A percentile compares a stretch with the other conserved stretches of the same genome.
phyloP scores from a whole-genome alignment of 345 rosid species.

The Moricandia arvensis region DNA sequence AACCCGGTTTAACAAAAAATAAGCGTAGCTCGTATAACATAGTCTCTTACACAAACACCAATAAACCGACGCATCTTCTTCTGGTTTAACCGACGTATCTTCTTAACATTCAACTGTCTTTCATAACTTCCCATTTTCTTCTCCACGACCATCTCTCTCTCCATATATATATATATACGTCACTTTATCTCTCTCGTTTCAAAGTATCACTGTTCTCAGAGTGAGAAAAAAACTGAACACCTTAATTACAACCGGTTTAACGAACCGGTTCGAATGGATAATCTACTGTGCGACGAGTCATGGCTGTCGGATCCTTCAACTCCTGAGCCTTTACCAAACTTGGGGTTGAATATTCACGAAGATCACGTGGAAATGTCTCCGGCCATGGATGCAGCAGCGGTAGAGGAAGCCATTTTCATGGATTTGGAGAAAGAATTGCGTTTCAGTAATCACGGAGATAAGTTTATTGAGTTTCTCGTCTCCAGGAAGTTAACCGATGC shows the following conservation, averaged over 20 bases:
- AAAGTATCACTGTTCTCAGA: conserved; percentile 6
- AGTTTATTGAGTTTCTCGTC: conserved; percentile 21
- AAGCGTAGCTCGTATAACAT: neutral
- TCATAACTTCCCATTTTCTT: conserved; percentile 28
- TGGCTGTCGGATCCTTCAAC: conserved; percentile 24
- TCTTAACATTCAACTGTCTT: conserved; percentile 17
- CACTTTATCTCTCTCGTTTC: neutral
- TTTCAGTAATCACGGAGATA: conserved; percentile 22
- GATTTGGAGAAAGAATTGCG: conserved; percentile 33
- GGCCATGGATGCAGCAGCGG: neutral
- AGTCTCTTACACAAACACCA: conserved; percentile 7
- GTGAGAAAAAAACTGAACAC: neutral
- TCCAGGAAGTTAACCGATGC: conserved; percentile 15
- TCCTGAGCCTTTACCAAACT: conserved; percentile 20
- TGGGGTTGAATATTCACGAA: neutral
- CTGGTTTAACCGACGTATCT: conserved; percentile 15
- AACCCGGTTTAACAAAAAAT: neutral
- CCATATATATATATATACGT: conserved; percentile 5
- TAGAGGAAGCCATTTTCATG: conserved; percentile 23
- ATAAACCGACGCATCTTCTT: conserved; percentile 23
- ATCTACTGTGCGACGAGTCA: conserved; percentile 34
- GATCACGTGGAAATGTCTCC: neutral
- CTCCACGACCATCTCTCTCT: conserved; percentile 33
- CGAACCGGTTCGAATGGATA: conserved; percentile 26
- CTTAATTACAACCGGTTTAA: neutral